phyloP scores from a whole-genome alignment of 192 early-diverging fungal species.

The Coemansia pectinata region DNA sequence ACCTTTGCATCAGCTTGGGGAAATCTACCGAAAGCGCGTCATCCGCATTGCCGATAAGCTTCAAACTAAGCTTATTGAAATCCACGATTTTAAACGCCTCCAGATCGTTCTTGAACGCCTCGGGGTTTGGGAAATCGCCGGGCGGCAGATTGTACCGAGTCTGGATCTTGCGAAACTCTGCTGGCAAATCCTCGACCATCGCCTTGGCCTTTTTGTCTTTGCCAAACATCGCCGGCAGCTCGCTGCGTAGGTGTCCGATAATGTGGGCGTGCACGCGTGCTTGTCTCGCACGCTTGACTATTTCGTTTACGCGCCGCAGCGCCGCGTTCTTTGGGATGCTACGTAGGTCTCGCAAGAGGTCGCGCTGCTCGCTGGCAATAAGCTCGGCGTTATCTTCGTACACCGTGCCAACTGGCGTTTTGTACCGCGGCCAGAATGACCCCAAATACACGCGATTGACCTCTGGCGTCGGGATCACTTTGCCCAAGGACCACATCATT shows the following conservation, averaged over 20 bases:
- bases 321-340: slow-evolving; percentile 78
- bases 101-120: slow-evolving; percentile 69
- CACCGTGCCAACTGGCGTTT: slow-evolving; percentile 61
- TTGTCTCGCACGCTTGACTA: slow-evolving; percentile 80
- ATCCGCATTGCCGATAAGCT: slow-evolving; percentile 66
- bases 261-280: slow-evolving; percentile 85
- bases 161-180: slow-evolving; percentile 76
- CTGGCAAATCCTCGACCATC: slow-evolving; percentile 69
- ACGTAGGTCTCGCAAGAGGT: slow-evolving; percentile 73
- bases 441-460: slow-evolving; percentile 84
- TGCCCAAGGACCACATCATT: slow-evolving; percentile 91
- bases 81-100: slow-evolving; percentile 77
- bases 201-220: slow-evolving; percentile 73
- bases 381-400: slow-evolving; percentile 72
- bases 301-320: slow-evolving; percentile 86
- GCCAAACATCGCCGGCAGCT: slow-evolving; percentile 84
- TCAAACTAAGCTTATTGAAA: slow-evolving; percentile 74
- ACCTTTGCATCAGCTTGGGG: slow-evolving; percentile 73
- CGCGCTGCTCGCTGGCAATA: slow-evolving; percentile 72
- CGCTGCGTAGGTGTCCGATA: slow-evolving; percentile 76
- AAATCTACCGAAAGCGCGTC: slow-evolving; percentile 75
- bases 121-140: slow-evolving; percentile 84
- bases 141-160: slow-evolving; percentile 67
- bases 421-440: slow-evolving; percentile 73
- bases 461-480: slow-evolving; percentile 85